Evolutionary conservation across 2,329 filamentous ascomycete species (phyloP), one percentile per base, ranked within the genome.

Genomic region (Pestalotiopsis sp.): DNA sequence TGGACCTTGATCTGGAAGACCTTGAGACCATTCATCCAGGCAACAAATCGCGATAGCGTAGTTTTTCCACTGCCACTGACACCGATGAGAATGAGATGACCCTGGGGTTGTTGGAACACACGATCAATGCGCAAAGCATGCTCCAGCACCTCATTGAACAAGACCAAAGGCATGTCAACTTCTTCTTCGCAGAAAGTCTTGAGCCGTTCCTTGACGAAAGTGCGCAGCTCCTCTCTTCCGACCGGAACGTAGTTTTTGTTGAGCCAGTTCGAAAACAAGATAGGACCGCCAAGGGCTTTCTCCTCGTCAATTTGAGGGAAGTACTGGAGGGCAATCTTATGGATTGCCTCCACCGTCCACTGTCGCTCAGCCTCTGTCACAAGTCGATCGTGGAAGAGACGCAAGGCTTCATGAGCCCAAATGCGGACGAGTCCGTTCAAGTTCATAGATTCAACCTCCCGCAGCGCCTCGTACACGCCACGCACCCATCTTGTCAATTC

Each of bases 1-100:
- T 99, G 96, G 0, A 99, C 96, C 86, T 99, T 99, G 87, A 99
- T 99, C 83, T 99, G 96, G 87, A 98, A 99, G 56, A 99, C 95
- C 79, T 95, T 97, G 70, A 99, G 87, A 69, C 97, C 97, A 77
- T 99, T 99, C 96, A 99, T 99, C 96, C 96, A 99, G 61, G 96
- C 96, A 70, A 99, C 96, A 73, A 99, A 99, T 68, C 97, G 92
- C 40, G 97, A 98, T 13, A 99, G 83, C 0, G 96, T 99, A 4
- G 96, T 99, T 85, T 99, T 99, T 82, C 96, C 96, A 85, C 94
- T 97, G 73, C 96, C 97, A 79, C 96, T 99, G 67, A 99, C 96
- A 84, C 96, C 96, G 75, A 99, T 99, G 68, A 99, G 87, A 73
- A 99, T 99, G 71, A 99, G 86, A 87, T 99, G 96, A 68, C 96